Conservation (phyloP, 768 basidiomycete species). For the Mycena epipterygia region DNA sequence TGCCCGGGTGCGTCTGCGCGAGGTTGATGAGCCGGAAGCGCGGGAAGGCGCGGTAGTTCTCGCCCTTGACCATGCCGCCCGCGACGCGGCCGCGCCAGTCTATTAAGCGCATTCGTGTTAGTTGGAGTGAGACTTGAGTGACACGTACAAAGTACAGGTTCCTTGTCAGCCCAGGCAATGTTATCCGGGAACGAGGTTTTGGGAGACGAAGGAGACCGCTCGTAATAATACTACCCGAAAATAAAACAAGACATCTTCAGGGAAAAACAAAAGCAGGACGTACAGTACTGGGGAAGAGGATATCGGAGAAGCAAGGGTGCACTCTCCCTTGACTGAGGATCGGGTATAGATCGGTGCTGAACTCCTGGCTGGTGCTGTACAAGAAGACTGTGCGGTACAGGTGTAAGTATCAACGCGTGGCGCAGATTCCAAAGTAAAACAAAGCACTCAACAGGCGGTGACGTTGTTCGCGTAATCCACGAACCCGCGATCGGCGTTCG, state of each 20-base stretch:
- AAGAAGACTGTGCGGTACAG: slow-evolving; percentile 23
- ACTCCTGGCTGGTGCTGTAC: slow-evolving; percentile 35
- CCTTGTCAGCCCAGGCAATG: slow-evolving; percentile 27
- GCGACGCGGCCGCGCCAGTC: slow-evolving; percentile 36
- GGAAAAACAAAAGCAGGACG: neutral
- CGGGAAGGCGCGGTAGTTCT: slow-evolving; percentile 34
- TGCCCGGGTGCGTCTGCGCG: slow-evolving; percentile 16
- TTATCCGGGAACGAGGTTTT: slow-evolving; percentile 30
- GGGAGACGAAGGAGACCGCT: neutral
- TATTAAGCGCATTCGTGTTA: neutral
- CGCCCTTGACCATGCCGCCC: slow-evolving; percentile 31
- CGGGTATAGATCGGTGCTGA: slow-evolving; percentile 35
- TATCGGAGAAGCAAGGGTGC: slow-evolving; percentile 34
- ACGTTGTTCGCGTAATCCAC: slow-evolving; percentile 23
- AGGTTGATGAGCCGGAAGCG: slow-evolving; percentile 34
- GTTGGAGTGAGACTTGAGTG: neutral
- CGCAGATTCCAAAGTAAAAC: too few relatives aligned
- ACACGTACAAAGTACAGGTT: slow-evolving; percentile 19
- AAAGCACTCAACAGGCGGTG: slow-evolving; percentile 28
- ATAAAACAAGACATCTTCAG: neutral
- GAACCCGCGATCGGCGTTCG: slow-evolving; percentile 23
- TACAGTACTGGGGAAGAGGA: slow-evolving; percentile 31
- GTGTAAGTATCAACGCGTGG: too few relatives aligned
- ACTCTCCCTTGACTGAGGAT: slow-evolving; percentile 32
- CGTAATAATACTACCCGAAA: slow-evolving; percentile 21